Conservation (phyloP, 495 filamentous ascomycete genomes). For the Neurospora sp. region DNA sequence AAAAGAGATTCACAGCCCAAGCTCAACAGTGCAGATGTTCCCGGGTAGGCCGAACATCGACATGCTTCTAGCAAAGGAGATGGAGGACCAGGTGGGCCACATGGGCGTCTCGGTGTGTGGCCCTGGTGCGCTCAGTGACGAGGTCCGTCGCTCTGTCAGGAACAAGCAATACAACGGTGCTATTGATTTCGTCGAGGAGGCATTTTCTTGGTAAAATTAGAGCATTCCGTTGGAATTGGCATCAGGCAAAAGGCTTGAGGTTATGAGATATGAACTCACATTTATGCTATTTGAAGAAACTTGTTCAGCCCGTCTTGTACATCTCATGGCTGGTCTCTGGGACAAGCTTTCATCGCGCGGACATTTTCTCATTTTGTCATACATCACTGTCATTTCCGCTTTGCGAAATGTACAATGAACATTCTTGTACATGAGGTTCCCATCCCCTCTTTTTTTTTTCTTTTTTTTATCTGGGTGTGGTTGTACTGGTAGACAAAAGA, state of each 20-base stretch:
- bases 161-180: constrained; percentile 51
- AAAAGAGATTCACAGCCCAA: constrained; percentile 73
- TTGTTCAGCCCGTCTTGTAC: neutral
- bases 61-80: constrained; percentile 65
- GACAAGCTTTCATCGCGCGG: neutral
- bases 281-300: neutral
- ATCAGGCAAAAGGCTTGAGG: neutral
- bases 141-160: constrained; percentile 66
- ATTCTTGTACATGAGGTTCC: neutral
- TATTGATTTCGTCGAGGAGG: constrained; percentile 90
- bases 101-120: constrained; percentile 85
- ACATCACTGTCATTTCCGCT: neutral
- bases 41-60: constrained; percentile 53
- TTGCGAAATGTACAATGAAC: neutral
- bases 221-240: neutral
- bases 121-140: constrained; percentile 79
- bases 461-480: neutral
- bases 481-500: neutral
- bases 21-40: constrained; percentile 81
- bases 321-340: neutral
- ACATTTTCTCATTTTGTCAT: neutral
- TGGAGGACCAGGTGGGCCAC: constrained; percentile 66
- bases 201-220: constrained; percentile 66
- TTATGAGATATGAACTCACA: neutral
- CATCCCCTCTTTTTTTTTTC: neutral